phyloP scores from a whole-genome alignment of 2,329 filamentous ascomycete species.

The Aspergillus sp. region DNA sequence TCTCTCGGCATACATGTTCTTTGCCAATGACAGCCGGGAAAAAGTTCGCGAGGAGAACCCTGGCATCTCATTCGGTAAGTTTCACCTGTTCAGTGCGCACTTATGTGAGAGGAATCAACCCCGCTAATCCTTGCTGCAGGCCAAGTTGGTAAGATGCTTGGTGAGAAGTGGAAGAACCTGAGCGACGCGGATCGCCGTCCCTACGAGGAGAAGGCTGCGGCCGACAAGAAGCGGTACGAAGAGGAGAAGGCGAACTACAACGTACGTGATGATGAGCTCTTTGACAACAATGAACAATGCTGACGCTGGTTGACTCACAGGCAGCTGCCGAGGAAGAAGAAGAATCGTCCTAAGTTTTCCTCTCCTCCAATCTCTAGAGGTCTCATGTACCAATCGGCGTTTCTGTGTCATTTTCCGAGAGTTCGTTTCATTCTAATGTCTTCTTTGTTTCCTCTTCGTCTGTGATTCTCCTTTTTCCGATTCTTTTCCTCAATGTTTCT shows the following conservation, averaged over 20 bases:
- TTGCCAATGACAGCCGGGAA: conserved; percentile 98
- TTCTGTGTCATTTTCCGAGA: conserved; percentile 24
- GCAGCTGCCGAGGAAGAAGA: conserved; percentile 51
- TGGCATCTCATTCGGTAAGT: conserved; percentile 84
- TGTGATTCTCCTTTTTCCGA: conserved; percentile 20
- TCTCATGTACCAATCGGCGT: conserved; percentile 24
- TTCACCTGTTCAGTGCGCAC: background rate
- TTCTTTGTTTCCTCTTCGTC: conserved; percentile 14
- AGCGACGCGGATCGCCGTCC: conserved; percentile 86
- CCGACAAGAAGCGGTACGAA: conserved; percentile 98
- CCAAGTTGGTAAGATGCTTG: conserved; percentile 95
- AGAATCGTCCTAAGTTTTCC: conserved; percentile 28
- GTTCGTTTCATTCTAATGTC: background rate
- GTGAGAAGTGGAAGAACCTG: conserved; percentile 97
- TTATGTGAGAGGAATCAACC: background rate
- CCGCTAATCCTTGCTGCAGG: conserved; percentile 42
- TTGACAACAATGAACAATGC: conserved; percentile 4
- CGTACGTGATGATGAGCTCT: background rate
- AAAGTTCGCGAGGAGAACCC: conserved; percentile 98
- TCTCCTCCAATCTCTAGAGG: conserved; percentile 11
- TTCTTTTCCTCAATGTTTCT: conserved; percentile 21
- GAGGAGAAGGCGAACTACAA: conserved; percentile 94
- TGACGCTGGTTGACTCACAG: background rate
- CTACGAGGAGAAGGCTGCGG: conserved; percentile 92
- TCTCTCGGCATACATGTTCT: conserved; percentile 99